Evolutionary conservation across 2,329 filamentous ascomycete species (phyloP), one percentile per base, ranked within the genome.

Genomic region (Monosporascus sp.): DNA sequence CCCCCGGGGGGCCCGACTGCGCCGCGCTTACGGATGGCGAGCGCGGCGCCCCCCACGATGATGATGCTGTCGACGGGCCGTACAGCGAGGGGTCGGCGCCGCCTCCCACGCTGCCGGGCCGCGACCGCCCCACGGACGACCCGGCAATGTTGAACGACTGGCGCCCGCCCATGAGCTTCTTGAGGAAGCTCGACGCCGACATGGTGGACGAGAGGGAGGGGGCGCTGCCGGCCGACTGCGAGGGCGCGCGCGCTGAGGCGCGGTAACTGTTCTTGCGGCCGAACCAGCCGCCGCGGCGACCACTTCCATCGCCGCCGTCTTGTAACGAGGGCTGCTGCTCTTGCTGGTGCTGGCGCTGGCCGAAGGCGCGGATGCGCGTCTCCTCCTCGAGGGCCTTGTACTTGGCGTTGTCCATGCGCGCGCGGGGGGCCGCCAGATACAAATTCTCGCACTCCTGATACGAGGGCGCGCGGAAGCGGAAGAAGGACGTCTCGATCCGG

Each of bases 401-500:
- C 51, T 91, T 93, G 50, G 90, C 87, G 67, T 97, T 97, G 72
- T 96, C 90, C 67, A 96, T 88, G 48, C 94, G 88, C 20, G 92
- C 86, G 56, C 88, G 81, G 70, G 97, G 95, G 57, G 97, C 92
- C 44, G 93, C 82, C 64, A 82, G 82, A 71, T 97, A 99, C 5
- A 99, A 78, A 37, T 82, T 80, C 59, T 88, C 86, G 65, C 92
- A 95, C 57, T 97, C 93, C 44, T 84, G 80, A 2, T 85, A 79
- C 47, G 82, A 89, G 43, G 86, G 78, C 48, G 90, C 90, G 43
- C 94, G 87, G 80, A 97, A 94, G 77, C 95, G 93, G 73, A 96
- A 89, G 67, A 95, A 94, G 62, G 75, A 78, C 35, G 79, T 79
- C 15, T 85, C 86, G 49, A 86, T 65, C 73, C 74, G 80, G 54